Conservation (phyloP, 1,284 basidiomycete genomes). For the Heterobasidion irregulare region DNA sequence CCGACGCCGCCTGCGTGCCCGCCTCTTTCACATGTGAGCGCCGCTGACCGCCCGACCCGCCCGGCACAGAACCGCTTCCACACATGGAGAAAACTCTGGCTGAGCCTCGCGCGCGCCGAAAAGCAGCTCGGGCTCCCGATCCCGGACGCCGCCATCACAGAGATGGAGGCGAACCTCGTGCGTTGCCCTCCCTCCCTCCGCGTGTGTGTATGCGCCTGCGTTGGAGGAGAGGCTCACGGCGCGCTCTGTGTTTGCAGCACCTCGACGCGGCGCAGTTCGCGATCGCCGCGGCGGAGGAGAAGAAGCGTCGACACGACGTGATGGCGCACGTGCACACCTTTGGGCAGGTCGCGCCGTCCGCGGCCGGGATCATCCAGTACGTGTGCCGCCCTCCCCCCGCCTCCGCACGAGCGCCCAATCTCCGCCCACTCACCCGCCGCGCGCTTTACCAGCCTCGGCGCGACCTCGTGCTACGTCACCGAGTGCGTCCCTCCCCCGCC, state of each 20-base stretch:
- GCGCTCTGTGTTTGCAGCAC: slow-evolving; percentile 34
- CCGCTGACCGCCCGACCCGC: too few relatives aligned
- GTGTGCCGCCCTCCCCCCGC: too few relatives aligned
- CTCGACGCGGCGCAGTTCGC: slow-evolving; percentile 89
- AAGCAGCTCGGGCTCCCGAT: slow-evolving; percentile 93
- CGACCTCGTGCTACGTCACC: slow-evolving; percentile 98
- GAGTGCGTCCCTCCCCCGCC: slow-evolving; percentile 51
- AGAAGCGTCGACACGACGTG: slow-evolving; percentile 96
- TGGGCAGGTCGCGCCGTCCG: slow-evolving; percentile 88
- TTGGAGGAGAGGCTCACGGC: too few relatives aligned
- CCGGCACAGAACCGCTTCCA: slow-evolving; percentile 78
- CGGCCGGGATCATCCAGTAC: slow-evolving; percentile 95
- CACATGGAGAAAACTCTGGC: slow-evolving; percentile 97
- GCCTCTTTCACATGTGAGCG: too few relatives aligned
- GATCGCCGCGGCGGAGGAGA: slow-evolving; percentile 90
- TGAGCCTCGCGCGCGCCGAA: slow-evolving; percentile 94
- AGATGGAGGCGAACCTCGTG: slow-evolving; percentile 91
- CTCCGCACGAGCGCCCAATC: too few relatives aligned
- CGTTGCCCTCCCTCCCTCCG: slow-evolving; percentile 18
- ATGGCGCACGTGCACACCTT: slow-evolving; percentile 99
- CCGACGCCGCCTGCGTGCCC: too few relatives aligned
- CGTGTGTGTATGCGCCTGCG: too few relatives aligned
- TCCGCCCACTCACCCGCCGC: background rate
- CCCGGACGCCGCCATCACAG: slow-evolving; percentile 83
- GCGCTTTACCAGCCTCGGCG: slow-evolving; percentile 61